Percentiles rank a stretch among this genome's conserved stretches.
Evolutionary conservation across 2,329 filamentous ascomycete genomes (phyloP).

Genomic region (Penicillium sp.): DNA sequence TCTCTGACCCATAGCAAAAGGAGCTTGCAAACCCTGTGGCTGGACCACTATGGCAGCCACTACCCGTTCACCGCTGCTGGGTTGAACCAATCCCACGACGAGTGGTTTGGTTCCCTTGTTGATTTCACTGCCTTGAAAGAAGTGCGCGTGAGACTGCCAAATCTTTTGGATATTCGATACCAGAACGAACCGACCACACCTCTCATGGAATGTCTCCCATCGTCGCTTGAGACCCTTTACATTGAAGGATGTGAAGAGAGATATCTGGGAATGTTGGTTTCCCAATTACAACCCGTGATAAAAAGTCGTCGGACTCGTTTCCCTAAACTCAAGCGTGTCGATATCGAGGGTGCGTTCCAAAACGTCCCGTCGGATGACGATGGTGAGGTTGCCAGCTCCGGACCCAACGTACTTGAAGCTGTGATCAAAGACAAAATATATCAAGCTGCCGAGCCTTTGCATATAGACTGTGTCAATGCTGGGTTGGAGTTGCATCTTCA

Average conservation of each 20-base stretch:
- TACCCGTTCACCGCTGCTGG: constrained; percentile 31
- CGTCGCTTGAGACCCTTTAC: constrained; percentile 26
- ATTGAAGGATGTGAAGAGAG: constrained; percentile 33
- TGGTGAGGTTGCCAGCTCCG: neutral
- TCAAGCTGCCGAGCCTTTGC: constrained; percentile 26
- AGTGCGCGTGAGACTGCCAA: constrained; percentile 33
- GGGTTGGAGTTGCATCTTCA: constrained; percentile 27
- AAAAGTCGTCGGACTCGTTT: constrained; percentile 22
- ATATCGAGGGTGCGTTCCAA: constrained; percentile 33
- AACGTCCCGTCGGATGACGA: constrained; percentile 26
- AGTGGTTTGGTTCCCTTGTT: constrained; percentile 32
- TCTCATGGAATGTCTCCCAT: constrained; percentile 26
- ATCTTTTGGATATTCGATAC: constrained; percentile 33
- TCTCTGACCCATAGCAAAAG: constrained; percentile 27
- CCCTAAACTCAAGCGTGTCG: constrained; percentile 17
- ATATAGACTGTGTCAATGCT: constrained; percentile 20
- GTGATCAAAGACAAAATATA: constrained; percentile 27
- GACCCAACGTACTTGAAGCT: neutral
- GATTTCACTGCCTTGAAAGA: constrained; percentile 31
- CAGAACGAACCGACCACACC: constrained; percentile 25
- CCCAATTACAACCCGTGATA: constrained; percentile 26
- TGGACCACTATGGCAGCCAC: constrained; percentile 31
- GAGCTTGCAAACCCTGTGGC: constrained; percentile 30
- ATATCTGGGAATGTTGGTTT: constrained; percentile 26
- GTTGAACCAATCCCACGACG: constrained; percentile 31